phyloP scores from a whole-genome alignment of 768 basidiomycete species.

The Cytidiella melzeri region DNA sequence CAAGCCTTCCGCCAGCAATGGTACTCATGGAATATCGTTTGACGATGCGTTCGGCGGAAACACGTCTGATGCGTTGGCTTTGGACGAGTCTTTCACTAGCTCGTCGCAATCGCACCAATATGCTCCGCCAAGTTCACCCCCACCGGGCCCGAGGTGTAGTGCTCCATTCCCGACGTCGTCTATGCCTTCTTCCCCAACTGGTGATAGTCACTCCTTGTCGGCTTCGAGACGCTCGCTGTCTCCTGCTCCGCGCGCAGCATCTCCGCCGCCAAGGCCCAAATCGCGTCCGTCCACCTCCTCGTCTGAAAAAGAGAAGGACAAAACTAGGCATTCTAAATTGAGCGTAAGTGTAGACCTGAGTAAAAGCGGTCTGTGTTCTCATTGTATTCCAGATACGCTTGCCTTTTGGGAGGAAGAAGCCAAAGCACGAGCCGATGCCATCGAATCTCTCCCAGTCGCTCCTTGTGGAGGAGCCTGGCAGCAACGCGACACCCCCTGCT shows the following conservation, averaged over 20 bases:
- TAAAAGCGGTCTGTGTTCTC: slow-evolving; percentile 1
- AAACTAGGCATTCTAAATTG: slow-evolving; percentile 61
- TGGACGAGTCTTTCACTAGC: slow-evolving; percentile 34
- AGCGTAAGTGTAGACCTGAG: slow-evolving; percentile 48
- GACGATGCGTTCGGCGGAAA: slow-evolving; percentile 55
- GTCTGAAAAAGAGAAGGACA: slow-evolving; percentile 45
- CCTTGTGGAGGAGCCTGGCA: slow-evolving; percentile 31
- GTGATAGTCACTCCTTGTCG: slow-evolving; percentile 22
- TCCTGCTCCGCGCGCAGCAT: slow-evolving; percentile 40
- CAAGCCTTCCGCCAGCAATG: slow-evolving; percentile 15
- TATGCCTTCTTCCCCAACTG: slow-evolving; percentile 34
- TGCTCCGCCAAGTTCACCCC: slow-evolving; percentile 20
- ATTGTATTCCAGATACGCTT: slow-evolving; percentile 53
- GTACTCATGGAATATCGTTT: slow-evolving; percentile 30
- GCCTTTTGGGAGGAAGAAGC: slow-evolving; percentile 76
- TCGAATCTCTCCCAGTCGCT: slow-evolving; percentile 26
- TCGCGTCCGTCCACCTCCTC: slow-evolving; percentile 50
- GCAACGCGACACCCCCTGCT: slow-evolving; percentile 39
- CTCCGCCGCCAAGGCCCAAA: slow-evolving; percentile 59
- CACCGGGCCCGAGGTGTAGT: slow-evolving; percentile 16
- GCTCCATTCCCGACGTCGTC: slow-evolving; percentile 35
- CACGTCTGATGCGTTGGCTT: slow-evolving; percentile 33
- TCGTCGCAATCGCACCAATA: slow-evolving; percentile 22
- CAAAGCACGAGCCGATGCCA: slow-evolving; percentile 43
- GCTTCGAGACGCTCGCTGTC: slow-evolving; percentile 32